Evolutionary conservation across 1,139 yeast genomes (phyloP).

Genomic region (Diutina siamensis): DNA sequence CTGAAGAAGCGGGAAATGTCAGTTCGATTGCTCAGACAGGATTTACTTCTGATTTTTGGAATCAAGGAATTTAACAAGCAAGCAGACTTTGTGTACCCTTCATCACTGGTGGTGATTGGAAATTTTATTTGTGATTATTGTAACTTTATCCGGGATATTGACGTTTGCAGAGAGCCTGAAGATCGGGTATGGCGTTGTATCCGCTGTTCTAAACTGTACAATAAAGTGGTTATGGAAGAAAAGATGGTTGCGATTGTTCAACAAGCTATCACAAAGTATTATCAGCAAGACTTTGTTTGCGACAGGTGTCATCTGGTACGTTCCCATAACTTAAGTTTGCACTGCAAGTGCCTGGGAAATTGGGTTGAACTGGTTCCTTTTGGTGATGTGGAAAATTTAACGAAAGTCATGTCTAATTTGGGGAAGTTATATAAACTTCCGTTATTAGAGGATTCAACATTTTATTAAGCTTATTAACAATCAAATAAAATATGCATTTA

Average conservation of each 20-base stretch:
- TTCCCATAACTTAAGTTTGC: conserved; percentile 57
- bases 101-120: conserved; percentile 54
- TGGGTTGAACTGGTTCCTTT: conserved; percentile 57
- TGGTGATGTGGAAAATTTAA: conserved; percentile 30
- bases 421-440: conserved; percentile 51
- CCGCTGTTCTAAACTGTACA: conserved; percentile 54
- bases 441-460: conserved; percentile 31
- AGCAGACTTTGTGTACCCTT: conserved; percentile 68
- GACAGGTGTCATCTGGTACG: conserved; percentile 60
- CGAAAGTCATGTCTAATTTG: conserved; percentile 45
- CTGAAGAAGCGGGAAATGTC: conserved; percentile 59
- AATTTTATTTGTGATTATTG: conserved; percentile 75
- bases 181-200: conserved; percentile 52
- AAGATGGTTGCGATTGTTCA: conserved; percentile 55
- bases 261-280: conserved; percentile 45
- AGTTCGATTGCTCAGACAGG: conserved; percentile 64
- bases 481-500: no score
- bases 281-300: conserved; percentile 76
- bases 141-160: conserved; percentile 62
- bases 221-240: conserved; percentile 68
- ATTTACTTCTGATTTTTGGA: conserved; percentile 60
- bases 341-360: conserved; percentile 80
- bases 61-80: conserved; percentile 75
- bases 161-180: conserved; percentile 62
- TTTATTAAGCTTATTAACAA: neutral